These are phyloP conservation scores for Lactuca saligna DNA, from an alignment of 129 eudicot genomes.

Conservation along the genomic window DNA sequence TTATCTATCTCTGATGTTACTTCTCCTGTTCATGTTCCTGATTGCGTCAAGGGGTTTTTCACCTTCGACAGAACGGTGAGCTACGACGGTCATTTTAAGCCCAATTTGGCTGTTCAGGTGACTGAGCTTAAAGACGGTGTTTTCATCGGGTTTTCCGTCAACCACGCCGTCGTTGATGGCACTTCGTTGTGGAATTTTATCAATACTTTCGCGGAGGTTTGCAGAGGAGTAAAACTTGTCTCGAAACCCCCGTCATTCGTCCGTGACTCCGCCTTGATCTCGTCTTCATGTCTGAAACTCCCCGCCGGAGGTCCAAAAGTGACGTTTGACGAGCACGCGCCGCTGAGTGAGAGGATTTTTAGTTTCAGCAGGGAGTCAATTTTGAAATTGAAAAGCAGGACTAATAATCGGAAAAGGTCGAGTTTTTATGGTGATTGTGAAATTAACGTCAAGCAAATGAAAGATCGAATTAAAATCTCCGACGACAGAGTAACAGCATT, in stretches of 20 bases:
- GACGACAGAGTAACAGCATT: conserved; percentile 35
- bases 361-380: conserved; percentile 67
- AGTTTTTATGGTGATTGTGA: conserved; percentile 24
- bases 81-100: conserved; percentile 59
- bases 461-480: conserved; percentile 33
- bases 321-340: conserved; percentile 51
- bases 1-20: conserved; percentile 40
- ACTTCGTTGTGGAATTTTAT: conserved; percentile 82
- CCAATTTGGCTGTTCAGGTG: conserved; percentile 57
- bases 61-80: conserved; percentile 51
- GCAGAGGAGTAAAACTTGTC: conserved; percentile 42
- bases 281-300: conserved; percentile 43
- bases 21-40: conserved; percentile 43
- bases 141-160: conserved; percentile 64
- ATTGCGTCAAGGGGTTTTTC: conserved; percentile 48
- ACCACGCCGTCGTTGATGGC: conserved; percentile 75
- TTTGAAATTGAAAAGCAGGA: conserved; percentile 44
- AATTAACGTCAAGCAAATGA: conserved; percentile 41
- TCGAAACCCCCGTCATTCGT: conserved; percentile 43
- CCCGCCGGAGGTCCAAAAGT: conserved; percentile 64
- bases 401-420: conserved; percentile 29
- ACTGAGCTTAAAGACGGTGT: conserved; percentile 69
- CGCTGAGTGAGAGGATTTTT: conserved; percentile 60
- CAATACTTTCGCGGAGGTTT: conserved; percentile 57
- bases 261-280: conserved; percentile 56